Conservation (phyloP, 768 basidiomycete genomes). For the Tricholoma terreum region DNA sequence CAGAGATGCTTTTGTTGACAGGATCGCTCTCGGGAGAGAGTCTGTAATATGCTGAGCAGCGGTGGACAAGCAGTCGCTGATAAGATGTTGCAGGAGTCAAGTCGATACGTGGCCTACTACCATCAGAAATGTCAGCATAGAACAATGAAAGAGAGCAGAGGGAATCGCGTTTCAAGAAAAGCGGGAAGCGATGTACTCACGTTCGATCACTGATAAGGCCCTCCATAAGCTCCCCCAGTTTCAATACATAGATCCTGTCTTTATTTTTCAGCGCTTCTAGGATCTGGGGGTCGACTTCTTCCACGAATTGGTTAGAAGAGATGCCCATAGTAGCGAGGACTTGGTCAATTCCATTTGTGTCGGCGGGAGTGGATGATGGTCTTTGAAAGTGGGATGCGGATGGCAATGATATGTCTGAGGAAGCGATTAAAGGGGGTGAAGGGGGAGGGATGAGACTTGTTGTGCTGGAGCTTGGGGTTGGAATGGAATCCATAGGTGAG, state of each 20-base stretch:
- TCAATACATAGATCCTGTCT: constrained; percentile 83
- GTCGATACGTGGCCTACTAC: constrained; percentile 57
- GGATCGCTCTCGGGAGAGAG: constrained; percentile 69
- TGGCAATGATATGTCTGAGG: constrained; percentile 15
- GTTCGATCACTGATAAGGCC: constrained; percentile 69
- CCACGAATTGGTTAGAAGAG: constrained; percentile 25
- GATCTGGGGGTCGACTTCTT: constrained; percentile 74
- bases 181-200: constrained; percentile 37
- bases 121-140: constrained; percentile 21
- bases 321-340: constrained; percentile 12
- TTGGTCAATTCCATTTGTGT: constrained; percentile 22
- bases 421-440: constrained; percentile 12
- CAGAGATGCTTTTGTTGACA: constrained; percentile 57
- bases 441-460: constrained; percentile 10
- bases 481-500: constrained; percentile 4
- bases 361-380: constrained; percentile 18
- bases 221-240: constrained; percentile 87
- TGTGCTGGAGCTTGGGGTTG: constrained; percentile 14
- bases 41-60: constrained; percentile 80
- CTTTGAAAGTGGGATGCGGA: constrained; percentile 16
- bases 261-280: constrained; percentile 85
- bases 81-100: constrained; percentile 72
- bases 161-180: not conserved
- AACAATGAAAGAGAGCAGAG: not conserved
- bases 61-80: constrained; percentile 82